Evolutionary conservation across 2,329 filamentous ascomycete species (phyloP).

Genomic region (Gremmenia infestans): DNA sequence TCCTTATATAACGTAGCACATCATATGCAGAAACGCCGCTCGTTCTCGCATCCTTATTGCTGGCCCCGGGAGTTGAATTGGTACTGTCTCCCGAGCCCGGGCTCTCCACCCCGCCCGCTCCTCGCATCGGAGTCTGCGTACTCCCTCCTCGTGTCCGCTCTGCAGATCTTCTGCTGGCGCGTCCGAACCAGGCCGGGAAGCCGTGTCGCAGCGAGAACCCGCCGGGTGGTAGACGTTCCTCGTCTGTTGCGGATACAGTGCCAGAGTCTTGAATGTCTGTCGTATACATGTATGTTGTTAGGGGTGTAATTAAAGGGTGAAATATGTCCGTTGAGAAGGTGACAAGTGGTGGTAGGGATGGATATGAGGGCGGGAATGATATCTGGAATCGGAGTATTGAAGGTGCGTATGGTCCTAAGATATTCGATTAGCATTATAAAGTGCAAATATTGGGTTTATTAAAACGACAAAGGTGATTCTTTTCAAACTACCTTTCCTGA

Average conservation of each 20-base stretch:
- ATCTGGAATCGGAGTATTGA: conserved; percentile 88
- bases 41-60: conserved; percentile 6
- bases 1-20: conserved; percentile 75
- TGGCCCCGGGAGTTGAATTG: conserved; percentile 2
- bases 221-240: conserved; percentile 78
- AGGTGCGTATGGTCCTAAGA: conserved; percentile 79
- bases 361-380: conserved; percentile 78
- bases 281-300: conserved; percentile 92
- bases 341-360: conserved; percentile 72
- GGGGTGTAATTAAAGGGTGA: conserved; percentile 84
- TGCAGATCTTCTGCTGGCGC: conserved; percentile 41
- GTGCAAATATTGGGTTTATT: not conserved
- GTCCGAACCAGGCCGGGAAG: conserved; percentile 85
- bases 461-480: too few relatives aligned
- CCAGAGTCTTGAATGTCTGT: conserved; percentile 70
- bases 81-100: conserved; percentile 9
- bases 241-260: conserved; percentile 77
- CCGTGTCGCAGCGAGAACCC: conserved; percentile 88
- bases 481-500: conserved; percentile 66
- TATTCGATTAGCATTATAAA: not conserved
- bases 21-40: conserved; percentile 50
- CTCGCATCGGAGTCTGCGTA: conserved; percentile 23
- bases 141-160: conserved; percentile 29
- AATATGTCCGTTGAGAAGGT: conserved; percentile 92
- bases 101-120: conserved; percentile 16